These are phyloP conservation scores for button mushroom (Agaricus bisporus) DNA, from an alignment of 768 basidiomycete genomes.

Conservation along the genomic window DNA sequence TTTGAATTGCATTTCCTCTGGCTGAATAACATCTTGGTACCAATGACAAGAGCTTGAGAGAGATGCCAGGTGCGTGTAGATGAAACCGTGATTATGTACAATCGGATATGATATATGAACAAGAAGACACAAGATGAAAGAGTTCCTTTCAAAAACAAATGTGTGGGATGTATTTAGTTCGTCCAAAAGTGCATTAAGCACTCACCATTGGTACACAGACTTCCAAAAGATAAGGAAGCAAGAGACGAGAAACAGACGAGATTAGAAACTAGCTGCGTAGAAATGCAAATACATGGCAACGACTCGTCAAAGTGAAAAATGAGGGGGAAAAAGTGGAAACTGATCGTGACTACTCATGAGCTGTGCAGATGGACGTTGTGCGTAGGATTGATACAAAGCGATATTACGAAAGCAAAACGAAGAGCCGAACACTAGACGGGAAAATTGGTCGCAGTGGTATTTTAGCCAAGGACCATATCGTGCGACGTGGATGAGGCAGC, in stretches of 20 bases:
- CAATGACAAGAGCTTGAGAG: too few species aligned
- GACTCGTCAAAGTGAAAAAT: not conserved
- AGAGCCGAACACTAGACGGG: not conserved
- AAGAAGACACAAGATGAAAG: not conserved
- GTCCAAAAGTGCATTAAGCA: not conserved
- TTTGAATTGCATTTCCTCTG: too few species aligned
- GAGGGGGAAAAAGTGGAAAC: not conserved
- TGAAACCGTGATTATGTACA: too few species aligned
- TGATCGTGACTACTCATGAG: not conserved
- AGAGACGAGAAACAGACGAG: too few species aligned
- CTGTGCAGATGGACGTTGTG: not conserved
- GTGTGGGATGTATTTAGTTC: not conserved
- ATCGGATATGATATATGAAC: not conserved
- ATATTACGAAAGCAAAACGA: not conserved
- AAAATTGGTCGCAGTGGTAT: not conserved
- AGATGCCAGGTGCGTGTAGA: too few species aligned
- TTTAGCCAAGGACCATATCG: slow-evolving; percentile 4
- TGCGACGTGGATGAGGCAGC: not conserved
- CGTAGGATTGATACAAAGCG: not conserved
- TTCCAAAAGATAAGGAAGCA: too few species aligned
- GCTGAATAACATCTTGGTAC: too few species aligned
- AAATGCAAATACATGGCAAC: not conserved
- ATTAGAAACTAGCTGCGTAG: too few species aligned
- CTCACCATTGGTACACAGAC: too few species aligned
- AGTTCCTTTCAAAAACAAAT: not conserved